These are phyloP conservation scores for Phytophthora hybrid DNA, from an alignment of 352 stramenopile genomes.

Conservation along the genomic window DNA sequence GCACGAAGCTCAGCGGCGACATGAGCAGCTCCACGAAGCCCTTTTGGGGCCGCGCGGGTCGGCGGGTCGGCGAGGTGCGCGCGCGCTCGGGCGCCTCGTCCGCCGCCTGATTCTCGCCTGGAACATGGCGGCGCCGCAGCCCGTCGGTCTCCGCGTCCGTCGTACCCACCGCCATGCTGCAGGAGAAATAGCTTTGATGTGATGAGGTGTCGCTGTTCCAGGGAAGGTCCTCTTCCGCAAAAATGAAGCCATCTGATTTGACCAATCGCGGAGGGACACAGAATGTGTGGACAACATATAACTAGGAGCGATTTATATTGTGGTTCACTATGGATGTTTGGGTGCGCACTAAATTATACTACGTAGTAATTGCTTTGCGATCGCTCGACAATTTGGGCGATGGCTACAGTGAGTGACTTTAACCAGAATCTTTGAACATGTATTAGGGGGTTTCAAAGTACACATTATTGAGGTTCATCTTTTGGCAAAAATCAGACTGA, in stretches of 20 bases:
- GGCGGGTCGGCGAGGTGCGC: slow-evolving; percentile 2
- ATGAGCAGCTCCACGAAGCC: slow-evolving; percentile 82
- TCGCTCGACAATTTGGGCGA: no score
- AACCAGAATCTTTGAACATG: no score
- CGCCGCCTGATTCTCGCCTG: slow-evolving; percentile 18
- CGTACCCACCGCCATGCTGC: slow-evolving; percentile 33
- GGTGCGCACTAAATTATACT: no score
- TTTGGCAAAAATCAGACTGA: no score
- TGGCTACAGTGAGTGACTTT: no score
- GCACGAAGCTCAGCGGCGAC: slow-evolving; percentile 75
- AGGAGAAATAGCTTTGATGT: background rate
- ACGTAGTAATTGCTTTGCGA: no score
- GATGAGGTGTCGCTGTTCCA: background rate
- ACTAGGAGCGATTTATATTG: background rate
- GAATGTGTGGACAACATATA: background rate
- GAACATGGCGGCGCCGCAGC: slow-evolving; percentile 49
- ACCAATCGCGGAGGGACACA: background rate
- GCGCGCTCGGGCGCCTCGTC: slow-evolving; percentile 9
- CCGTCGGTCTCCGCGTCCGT: slow-evolving; percentile 27
- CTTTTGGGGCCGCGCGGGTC: slow-evolving; percentile 41
- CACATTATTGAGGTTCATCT: no score
- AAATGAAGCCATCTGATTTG: background rate
- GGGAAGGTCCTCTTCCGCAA: background rate
- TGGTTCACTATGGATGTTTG: background rate
- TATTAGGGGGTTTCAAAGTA: no score